These are phyloP conservation scores for Colletotrichum echinochloae DNA, from an alignment of 2,329 filamentous ascomycete species.

Conservation along the genomic window DNA sequence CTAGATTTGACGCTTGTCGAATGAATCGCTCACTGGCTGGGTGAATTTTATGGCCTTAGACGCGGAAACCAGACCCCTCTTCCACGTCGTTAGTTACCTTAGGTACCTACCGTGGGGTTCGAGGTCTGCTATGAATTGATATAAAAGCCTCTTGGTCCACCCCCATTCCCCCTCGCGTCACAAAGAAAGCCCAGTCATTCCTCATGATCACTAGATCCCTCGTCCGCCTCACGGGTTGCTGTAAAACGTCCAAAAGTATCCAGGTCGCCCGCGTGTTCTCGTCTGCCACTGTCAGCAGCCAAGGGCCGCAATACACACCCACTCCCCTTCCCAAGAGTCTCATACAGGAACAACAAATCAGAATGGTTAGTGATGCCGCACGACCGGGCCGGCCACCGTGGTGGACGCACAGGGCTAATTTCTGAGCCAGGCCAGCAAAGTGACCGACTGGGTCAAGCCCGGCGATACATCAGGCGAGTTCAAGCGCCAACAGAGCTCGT, in stretches of 20 bases:
- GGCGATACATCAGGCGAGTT: constrained; percentile 88
- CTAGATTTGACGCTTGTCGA: not conserved
- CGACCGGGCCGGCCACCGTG: not conserved
- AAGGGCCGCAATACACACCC: not conserved
- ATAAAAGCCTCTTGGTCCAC: constrained; percentile 9
- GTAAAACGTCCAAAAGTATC: not conserved
- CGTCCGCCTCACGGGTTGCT: constrained; percentile 12
- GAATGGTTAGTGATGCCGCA: constrained; percentile 22
- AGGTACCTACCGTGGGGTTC: not conserved
- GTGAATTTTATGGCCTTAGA: not conserved
- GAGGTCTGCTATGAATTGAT: not conserved
- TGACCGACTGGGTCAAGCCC: constrained; percentile 87
- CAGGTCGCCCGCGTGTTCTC: constrained; percentile 3
- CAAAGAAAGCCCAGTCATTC: no score
- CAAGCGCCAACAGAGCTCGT: constrained; percentile 86
- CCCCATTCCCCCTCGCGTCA: constrained; percentile 4
- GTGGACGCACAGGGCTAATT: not conserved
- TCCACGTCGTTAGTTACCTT: not conserved
- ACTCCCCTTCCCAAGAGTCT: not conserved
- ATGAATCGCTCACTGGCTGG: no score
- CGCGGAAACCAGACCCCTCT: not conserved
- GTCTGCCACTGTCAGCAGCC: not conserved
- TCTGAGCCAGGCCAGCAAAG: constrained; percentile 56
- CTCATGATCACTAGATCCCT: constrained; percentile 15
- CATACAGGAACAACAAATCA: constrained; percentile 24